phyloP scores from a whole-genome alignment of 2,329 filamentous ascomycete species.

The Cercospora nicotianae region DNA sequence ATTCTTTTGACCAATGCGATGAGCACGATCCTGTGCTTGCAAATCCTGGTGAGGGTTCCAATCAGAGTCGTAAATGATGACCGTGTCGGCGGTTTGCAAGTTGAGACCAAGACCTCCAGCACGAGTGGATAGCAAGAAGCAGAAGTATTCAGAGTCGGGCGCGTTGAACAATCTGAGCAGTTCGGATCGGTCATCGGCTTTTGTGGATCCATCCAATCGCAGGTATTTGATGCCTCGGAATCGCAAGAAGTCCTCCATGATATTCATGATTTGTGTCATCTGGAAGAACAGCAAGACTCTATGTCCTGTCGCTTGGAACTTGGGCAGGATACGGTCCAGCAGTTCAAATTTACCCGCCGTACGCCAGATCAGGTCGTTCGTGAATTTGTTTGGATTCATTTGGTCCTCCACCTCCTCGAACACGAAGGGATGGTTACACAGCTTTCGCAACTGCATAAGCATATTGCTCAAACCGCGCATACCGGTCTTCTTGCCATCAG shows the following conservation, averaged over 20 bases:
- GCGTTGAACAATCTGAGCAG: conserved; percentile 86
- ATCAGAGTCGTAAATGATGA: conserved; percentile 99
- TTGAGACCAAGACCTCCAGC: conserved; percentile 97
- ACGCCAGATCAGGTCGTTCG: conserved; percentile 93
- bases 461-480: conserved; percentile 97
- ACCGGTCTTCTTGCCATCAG: conserved; percentile 91
- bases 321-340: conserved; percentile 85
- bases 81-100: conserved; percentile 93
- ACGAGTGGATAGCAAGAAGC: conserved; percentile 97
- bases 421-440: conserved; percentile 98
- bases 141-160: conserved; percentile 88
- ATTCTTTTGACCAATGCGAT: conserved; percentile 99
- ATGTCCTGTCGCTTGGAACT: conserved; percentile 88
- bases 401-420: conserved; percentile 98
- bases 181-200: conserved; percentile 94
- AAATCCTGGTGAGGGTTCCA: conserved; percentile 99
- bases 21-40: conserved; percentile 97
- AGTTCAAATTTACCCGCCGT: conserved; percentile 97
- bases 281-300: conserved; percentile 99
- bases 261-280: conserved; percentile 99
- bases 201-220: conserved; percentile 93
- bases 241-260: conserved; percentile 97
- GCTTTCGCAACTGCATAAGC: conserved; percentile 98
- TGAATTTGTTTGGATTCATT: conserved; percentile 86
- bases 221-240: conserved; percentile 81